Base-by-base conservation (phyloP, 495 filamentous ascomycete genomes). In the Xylaria scruposa region DNA sequence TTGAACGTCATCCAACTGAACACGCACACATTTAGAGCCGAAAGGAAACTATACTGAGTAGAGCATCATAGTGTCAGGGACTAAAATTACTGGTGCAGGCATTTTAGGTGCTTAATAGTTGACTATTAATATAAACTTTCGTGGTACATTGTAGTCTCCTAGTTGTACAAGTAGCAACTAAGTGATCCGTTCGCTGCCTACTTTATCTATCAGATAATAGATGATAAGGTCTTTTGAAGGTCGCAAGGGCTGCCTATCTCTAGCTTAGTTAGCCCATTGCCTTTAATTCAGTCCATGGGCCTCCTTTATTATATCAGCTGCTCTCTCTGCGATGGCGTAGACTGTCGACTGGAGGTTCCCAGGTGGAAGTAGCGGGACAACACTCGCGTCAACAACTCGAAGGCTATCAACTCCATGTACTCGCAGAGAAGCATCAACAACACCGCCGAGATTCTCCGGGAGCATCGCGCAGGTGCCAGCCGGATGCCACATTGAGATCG, bases 251-350 rank as follows among this genome's bases (percentile, higher is more conserved):
- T 46, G 1, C 13, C 13, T 17, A 15, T 17, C 4, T 46, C 42
- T 15, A 17, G 42, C 42, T 15, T 17, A 17, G 19, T 7, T 19
- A 31, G 1, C 46, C 46, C 17, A 21, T 8, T 21, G 46, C 49
- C 8, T 13, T 33, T 60, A 44, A 24, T 19, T 44, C 38, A 63
- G 13, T 10, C 38, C 60, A 29, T 63, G 60, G 10, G 36, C 21
- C n/a, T 42, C 21, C 46, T 72, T 72, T 46, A 75, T 73, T 7
- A 70, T 4, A 36, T 71, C 67, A 0, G 74, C 67, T 1, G 76
- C 81, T 33, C 71, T 60, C 61, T 83, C 81, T 3, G 79, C 79
- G 68, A 83, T 76, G 0, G 79, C 80, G 62, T 84, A 82, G 6
- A 81, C 74, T 4, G 78, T 79, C 17, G 78, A 79, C 74, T 82